A percentile compares a stretch with the other conserved stretches of the same genome.
Evolutionary conservation across 192 early-diverging fungal species (phyloP).

Genomic region (Haplosporangium gracile): DNA sequence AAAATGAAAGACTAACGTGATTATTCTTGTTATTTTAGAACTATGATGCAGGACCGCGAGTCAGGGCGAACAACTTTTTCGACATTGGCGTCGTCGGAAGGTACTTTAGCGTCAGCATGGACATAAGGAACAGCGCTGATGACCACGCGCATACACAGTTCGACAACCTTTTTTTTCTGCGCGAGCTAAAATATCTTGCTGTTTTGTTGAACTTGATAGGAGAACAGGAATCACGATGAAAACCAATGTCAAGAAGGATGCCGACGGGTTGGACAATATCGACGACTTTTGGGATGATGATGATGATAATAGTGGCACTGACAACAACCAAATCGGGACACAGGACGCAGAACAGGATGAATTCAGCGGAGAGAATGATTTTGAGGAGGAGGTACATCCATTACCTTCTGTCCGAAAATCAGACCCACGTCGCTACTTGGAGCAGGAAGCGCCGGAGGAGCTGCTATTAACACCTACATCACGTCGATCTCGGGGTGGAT

Average conservation of each 20-base stretch:
- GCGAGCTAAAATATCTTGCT: not conserved
- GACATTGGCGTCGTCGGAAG: constrained; percentile 37
- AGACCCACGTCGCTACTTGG: not conserved
- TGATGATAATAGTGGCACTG: not conserved
- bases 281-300: constrained; percentile 53
- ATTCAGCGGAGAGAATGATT: not conserved
- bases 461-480: constrained; percentile 10
- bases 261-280: constrained; percentile 52
- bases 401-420: not conserved
- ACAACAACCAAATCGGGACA: not conserved
- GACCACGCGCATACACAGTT: not conserved
- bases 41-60: constrained; percentile 15
- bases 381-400: not conserved
- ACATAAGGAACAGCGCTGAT: not conserved
- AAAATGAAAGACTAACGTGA: not conserved
- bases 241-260: constrained; percentile 48
- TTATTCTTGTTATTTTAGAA: not conserved
- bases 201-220: constrained; percentile 6
- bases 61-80: constrained; percentile 13
- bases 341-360: not conserved
- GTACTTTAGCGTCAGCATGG: not conserved
- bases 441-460: constrained; percentile 8
- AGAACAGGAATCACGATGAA: constrained; percentile 52
- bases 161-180: not conserved
- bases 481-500: not conserved